Conservation (phyloP, 2,329 filamentous ascomycete species). For the Exophiala alcalophila region DNA sequence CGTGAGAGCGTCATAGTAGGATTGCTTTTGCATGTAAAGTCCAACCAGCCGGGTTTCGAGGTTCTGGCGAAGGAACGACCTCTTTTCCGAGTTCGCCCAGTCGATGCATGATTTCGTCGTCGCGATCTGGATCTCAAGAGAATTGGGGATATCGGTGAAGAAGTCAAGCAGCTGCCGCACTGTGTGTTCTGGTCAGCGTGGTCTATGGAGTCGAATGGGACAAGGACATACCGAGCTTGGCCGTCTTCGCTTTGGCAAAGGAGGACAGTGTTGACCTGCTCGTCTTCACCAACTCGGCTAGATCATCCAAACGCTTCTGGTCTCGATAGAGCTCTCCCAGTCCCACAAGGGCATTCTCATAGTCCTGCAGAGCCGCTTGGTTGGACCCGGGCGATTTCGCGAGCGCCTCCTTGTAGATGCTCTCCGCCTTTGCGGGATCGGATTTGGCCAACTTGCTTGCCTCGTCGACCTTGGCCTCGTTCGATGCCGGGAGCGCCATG, state of each 20-base stretch:
- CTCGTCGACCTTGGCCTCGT: constrained; percentile 72
- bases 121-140: constrained; percentile 86
- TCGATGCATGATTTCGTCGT: constrained; percentile 99
- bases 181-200: constrained; percentile 39
- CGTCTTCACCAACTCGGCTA: constrained; percentile 84
- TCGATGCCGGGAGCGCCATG: constrained; percentile 52
- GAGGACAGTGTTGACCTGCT: constrained; percentile 89
- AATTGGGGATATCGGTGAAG: constrained; percentile 89
- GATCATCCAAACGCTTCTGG: constrained; percentile 71
- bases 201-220: not conserved
- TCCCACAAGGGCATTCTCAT: constrained; percentile 82
- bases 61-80: constrained; percentile 95
- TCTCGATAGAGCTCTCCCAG: constrained; percentile 92
- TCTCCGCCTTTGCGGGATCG: constrained; percentile 79
- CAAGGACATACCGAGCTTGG: constrained; percentile 73
- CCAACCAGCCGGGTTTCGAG: constrained; percentile 92
- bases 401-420: constrained; percentile 84
- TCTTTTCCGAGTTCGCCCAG: constrained; percentile 71
- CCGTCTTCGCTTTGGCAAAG: constrained; percentile 98
- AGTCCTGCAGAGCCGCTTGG: constrained; percentile 84
- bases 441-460: constrained; percentile 79
- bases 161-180: constrained; percentile 96
- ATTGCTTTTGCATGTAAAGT: constrained; percentile 95
- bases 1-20: constrained; percentile 93
- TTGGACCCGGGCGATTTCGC: constrained; percentile 78